These are phyloP conservation scores for Penicillium sp. DNA, from an alignment of 2,329 filamentous ascomycete species.

Conservation along the genomic window DNA sequence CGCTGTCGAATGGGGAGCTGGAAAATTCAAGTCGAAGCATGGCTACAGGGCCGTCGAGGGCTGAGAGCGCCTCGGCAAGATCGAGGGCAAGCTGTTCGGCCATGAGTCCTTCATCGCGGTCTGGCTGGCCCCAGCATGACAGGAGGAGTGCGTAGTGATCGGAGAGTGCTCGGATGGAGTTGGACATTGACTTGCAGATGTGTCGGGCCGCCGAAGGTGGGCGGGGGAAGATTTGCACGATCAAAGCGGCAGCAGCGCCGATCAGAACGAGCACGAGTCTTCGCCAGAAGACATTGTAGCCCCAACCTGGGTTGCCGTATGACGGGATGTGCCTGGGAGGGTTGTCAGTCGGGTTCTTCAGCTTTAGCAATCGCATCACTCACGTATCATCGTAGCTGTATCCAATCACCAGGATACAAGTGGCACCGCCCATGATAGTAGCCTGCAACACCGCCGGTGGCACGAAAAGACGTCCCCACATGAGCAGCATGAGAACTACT, in stretches of 20 bases:
- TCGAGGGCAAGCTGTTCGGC: slow-evolving; percentile 35
- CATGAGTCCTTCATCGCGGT: slow-evolving; percentile 25
- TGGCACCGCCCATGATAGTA: slow-evolving; percentile 45
- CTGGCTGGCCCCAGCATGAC: slow-evolving; percentile 45
- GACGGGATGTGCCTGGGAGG: slow-evolving; percentile 38
- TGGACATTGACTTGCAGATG: slow-evolving; percentile 49
- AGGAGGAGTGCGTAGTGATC: slow-evolving; percentile 54
- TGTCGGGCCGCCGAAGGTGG: slow-evolving; percentile 52
- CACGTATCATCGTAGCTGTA: slow-evolving; percentile 51
- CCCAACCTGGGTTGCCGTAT: slow-evolving; percentile 51
- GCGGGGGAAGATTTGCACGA: slow-evolving; percentile 51
- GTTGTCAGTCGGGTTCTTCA: not conserved
- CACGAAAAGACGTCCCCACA: slow-evolving; percentile 40
- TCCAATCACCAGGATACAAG: slow-evolving; percentile 48
- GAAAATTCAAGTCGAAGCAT: slow-evolving; percentile 44
- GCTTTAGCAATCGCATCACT: slow-evolving; percentile 4
- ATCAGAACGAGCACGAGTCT: slow-evolving; percentile 48
- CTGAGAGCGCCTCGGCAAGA: slow-evolving; percentile 33
- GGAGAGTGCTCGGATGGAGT: slow-evolving; percentile 45
- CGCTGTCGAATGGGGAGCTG: slow-evolving; percentile 40
- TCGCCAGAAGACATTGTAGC: slow-evolving; percentile 54
- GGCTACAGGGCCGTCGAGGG: slow-evolving; percentile 37
- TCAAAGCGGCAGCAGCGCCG: slow-evolving; percentile 45
- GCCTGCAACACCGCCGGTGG: slow-evolving; percentile 33
- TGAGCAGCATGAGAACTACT: slow-evolving; percentile 32